These are phyloP conservation scores for Linderina pennispora DNA, from an alignment of 192 early-diverging fungal species.

Conservation along the genomic window DNA sequence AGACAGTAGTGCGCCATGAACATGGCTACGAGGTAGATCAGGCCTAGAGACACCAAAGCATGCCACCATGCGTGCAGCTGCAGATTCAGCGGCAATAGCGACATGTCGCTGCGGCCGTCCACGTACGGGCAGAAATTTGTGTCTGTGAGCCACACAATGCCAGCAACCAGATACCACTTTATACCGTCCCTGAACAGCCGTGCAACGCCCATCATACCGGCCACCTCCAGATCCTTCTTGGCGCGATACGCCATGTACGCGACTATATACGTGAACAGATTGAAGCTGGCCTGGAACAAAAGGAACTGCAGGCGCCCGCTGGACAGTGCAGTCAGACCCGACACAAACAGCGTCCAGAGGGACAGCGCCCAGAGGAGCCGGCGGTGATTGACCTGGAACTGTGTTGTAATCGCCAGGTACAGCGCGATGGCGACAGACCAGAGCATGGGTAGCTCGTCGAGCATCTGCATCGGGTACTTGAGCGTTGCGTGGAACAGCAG, in stretches of 20 bases:
- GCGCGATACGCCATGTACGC: constrained; percentile 34
- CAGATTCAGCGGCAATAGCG: constrained; percentile 46
- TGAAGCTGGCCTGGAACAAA: constrained; percentile 45
- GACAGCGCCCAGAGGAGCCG: constrained; percentile 31
- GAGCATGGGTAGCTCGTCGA: constrained; percentile 66
- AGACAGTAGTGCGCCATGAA: constrained; percentile 48
- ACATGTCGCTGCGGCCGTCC: constrained; percentile 28
- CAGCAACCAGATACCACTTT: constrained; percentile 23
- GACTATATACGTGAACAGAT: constrained; percentile 16
- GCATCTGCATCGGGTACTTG: constrained; percentile 60
- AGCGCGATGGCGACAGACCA: constrained; percentile 46
- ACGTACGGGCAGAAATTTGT: constrained; percentile 44
- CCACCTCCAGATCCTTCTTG: constrained; percentile 24
- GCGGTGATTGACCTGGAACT: constrained; percentile 34
- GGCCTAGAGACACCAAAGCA: constrained; percentile 51
- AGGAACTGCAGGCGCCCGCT: constrained; percentile 45
- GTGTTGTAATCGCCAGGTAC: constrained; percentile 46
- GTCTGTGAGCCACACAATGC: constrained; percentile 30
- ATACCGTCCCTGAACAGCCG: constrained; percentile 33
- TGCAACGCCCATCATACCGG: constrained; percentile 22
- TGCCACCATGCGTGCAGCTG: constrained; percentile 65
- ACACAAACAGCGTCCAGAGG: constrained; percentile 38
- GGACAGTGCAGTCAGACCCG: constrained; percentile 34
- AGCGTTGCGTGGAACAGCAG: constrained; percentile 76
- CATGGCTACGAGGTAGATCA: constrained; percentile 52